Conservation (phyloP, 108 stramenopile genomes). For the Nitzschia sp. region DNA sequence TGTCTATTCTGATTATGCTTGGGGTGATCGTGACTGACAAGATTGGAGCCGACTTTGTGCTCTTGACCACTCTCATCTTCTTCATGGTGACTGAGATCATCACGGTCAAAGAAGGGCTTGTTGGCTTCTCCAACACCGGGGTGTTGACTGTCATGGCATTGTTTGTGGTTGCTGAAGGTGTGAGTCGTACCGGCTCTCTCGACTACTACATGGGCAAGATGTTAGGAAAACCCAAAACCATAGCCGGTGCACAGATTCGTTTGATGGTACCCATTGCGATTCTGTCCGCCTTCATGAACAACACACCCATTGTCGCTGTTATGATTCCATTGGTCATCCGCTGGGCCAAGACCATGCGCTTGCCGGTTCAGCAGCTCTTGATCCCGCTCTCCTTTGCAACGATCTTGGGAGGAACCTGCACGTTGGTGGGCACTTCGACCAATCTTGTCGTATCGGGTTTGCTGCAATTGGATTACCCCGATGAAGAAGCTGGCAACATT, state of each 20-base stretch:
- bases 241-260: slow-evolving; percentile 68
- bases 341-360: slow-evolving; percentile 69
- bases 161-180: slow-evolving; percentile 86
- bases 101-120: slow-evolving; percentile 63
- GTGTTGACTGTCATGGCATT: slow-evolving; percentile 80
- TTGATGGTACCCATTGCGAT: slow-evolving; percentile 68
- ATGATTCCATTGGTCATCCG: slow-evolving; percentile 87
- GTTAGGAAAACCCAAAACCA: slow-evolving; percentile 62
- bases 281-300: slow-evolving; percentile 87
- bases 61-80: slow-evolving; percentile 69
- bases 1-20: slow-evolving; percentile 71
- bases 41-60: slow-evolving; percentile 67
- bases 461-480: slow-evolving; percentile 47
- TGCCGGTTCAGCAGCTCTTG: slow-evolving; percentile 66
- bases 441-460: slow-evolving; percentile 84
- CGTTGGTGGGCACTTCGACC: slow-evolving; percentile 86
- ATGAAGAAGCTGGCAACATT: slow-evolving; percentile 30
- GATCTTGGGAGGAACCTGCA: slow-evolving; percentile 90
- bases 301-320: slow-evolving; percentile 85
- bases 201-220: slow-evolving; percentile 88
- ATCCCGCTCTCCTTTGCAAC: slow-evolving; percentile 83
- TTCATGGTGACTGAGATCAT: slow-evolving; percentile 78
- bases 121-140: slow-evolving; percentile 82
- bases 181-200: slow-evolving; percentile 77
- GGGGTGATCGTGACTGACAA: slow-evolving; percentile 60